Conservation (phyloP, 2,329 filamentous ascomycete species). For the Thielaviopsis euricoi region DNA sequence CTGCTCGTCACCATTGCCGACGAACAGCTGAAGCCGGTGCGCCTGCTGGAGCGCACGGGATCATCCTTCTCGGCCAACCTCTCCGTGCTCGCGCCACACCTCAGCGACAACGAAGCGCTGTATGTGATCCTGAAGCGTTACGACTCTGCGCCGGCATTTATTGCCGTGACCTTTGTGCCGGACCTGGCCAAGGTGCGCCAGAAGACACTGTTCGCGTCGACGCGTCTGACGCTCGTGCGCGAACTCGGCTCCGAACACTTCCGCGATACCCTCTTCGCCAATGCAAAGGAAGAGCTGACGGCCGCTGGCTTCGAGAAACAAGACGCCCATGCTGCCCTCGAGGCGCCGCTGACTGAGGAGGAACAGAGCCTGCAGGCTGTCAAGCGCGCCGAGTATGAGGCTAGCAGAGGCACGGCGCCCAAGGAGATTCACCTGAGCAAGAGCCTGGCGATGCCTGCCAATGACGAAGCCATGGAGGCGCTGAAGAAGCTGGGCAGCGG, state of each 20-base stretch:
- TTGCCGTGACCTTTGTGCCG: constrained; percentile 64
- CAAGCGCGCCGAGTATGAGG: constrained; percentile 58
- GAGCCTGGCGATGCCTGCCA: constrained; percentile 39
- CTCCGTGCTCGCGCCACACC: constrained; percentile 39
- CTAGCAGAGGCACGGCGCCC: constrained; percentile 48
- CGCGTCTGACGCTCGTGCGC: constrained; percentile 55
- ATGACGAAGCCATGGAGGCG: constrained; percentile 46
- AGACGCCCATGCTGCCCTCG: constrained; percentile 46
- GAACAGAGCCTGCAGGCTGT: constrained; percentile 56
- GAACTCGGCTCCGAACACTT: constrained; percentile 69
- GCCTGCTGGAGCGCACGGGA: constrained; percentile 34
- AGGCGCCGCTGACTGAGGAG: constrained; percentile 63
- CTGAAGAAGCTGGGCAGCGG: constrained; percentile 41
- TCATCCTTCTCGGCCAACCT: constrained; percentile 49
- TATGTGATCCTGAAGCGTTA: constrained; percentile 62
- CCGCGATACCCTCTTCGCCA: constrained; percentile 58
- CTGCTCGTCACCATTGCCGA: constrained; percentile 54
- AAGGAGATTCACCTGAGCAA: constrained; percentile 43
- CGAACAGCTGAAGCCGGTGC: constrained; percentile 49
- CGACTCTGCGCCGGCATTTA: constrained; percentile 37
- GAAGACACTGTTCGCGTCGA: constrained; percentile 75
- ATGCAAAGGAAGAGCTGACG: constrained; percentile 51
- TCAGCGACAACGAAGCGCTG: constrained; percentile 49
- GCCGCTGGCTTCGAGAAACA: constrained; percentile 54
- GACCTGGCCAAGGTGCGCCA: constrained; percentile 64